Conservation (phyloP, 2,329 filamentous ascomycete genomes). For the Aspergillus sp. region DNA sequence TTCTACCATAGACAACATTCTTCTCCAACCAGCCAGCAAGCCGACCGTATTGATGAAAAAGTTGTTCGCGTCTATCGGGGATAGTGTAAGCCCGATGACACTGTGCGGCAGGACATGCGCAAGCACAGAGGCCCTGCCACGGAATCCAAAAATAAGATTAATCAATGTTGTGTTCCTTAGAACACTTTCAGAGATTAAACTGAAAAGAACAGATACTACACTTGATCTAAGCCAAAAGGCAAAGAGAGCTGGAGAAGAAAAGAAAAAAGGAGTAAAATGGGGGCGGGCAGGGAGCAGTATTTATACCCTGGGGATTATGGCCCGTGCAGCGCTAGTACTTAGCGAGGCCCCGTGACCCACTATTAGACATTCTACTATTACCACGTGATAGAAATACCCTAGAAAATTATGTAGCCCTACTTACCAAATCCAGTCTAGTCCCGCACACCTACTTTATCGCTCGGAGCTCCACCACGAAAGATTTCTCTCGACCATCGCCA, state of each 20-base stretch:
- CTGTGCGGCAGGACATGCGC: slow-evolving; percentile 57
- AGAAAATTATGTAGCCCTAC: slow-evolving; percentile 11
- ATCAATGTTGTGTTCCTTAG: slow-evolving; percentile 66
- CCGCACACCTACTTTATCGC: slow-evolving; percentile 12
- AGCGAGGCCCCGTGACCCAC: not conserved
- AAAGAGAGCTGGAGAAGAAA: slow-evolving; percentile 44
- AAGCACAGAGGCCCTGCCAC: slow-evolving; percentile 60
- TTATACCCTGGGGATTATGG: slow-evolving; percentile 20
- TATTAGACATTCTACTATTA: slow-evolving; percentile 7
- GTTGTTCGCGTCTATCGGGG: slow-evolving; percentile 59
- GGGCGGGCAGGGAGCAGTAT: slow-evolving; percentile 10
- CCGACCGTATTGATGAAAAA: slow-evolving; percentile 55
- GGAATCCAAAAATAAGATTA: slow-evolving; percentile 68
- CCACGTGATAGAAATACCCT: slow-evolving; percentile 1
- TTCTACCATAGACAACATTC: slow-evolving; percentile 17
- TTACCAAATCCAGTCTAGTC: slow-evolving; percentile 16
- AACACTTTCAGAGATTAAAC: slow-evolving; percentile 88
- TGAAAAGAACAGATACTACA: slow-evolving; percentile 97
- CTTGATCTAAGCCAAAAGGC: slow-evolving; percentile 73
- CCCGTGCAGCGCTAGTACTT: slow-evolving; percentile 13
- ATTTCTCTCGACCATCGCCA: slow-evolving; percentile 20
- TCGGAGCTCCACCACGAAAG: slow-evolving; percentile 19
- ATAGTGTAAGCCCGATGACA: slow-evolving; percentile 71
- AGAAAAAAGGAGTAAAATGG: slow-evolving; percentile 32
- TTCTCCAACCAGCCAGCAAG: slow-evolving; percentile 52